Base-by-base conservation (phyloP, 768 basidiomycete genomes). In the Cytidiella melzeri region DNA sequence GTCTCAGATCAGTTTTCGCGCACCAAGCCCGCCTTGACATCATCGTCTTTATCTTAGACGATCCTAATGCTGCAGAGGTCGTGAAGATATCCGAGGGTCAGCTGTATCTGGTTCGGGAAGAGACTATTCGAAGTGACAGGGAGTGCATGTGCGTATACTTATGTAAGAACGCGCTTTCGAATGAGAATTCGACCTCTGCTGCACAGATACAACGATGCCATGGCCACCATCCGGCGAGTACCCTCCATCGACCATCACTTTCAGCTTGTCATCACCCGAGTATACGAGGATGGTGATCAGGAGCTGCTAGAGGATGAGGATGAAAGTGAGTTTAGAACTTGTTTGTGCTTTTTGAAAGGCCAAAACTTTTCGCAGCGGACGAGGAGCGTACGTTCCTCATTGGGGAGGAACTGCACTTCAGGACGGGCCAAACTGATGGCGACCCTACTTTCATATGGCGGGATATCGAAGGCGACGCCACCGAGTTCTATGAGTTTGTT, bases 241-340 rank as follows among this genome's bases (percentile, higher is more conserved):
- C 81, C 87, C 26, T 73, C 81, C 1, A 61, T 87, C 39, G 88
- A 79, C 56, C 89, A 82, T 74, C 83, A 81, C 67, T 90, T 85
- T 63, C 89, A 97, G 64, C 77, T 99, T 9, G 94, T 96, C 9
- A 83, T 97, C 47, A 96, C 93, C n/a, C 76, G 94, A 52, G 93
- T 96, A 1, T 98, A 90, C 61, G 92, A 98, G 57, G 95, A 98
- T 54, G 96, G 92, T 2, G 94, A 98, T 62, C 92, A 95, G 66
- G 88, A 95, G 60, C 66, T 97, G 37, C 69, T 97, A 15, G 93
- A 96, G 60, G 95, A 97, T 57, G 92, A 95, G 65, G 92, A 92
- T 50, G 86, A 89, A 70, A 87, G 87, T 86, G 55, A 57, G 81
- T 69, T 20, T 36, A 28, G 34, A 5, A 11, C 25, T 7, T 24